A percentile compares a stretch with the other conserved stretches of the same genome.
Conservation (phyloP, 73 alveolate species). For the Tetrahymena borealis region DNA sequence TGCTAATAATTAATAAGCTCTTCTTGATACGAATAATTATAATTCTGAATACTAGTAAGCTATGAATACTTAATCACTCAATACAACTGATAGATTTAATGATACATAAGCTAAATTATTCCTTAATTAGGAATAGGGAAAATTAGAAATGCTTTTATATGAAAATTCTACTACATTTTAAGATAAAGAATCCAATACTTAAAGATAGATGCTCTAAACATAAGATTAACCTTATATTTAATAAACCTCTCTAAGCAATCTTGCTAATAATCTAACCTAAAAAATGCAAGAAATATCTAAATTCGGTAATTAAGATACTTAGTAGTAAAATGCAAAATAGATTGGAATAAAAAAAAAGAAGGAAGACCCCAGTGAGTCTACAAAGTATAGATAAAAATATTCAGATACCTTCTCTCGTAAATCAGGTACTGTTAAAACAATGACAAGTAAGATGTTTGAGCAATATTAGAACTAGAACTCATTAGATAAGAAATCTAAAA, state of each 20-base stretch:
- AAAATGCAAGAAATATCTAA: no score
- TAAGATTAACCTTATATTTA: no score
- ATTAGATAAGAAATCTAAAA: neutral
- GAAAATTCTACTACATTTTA: neutral
- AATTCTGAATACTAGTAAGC: neutral
- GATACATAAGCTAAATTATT: neutral
- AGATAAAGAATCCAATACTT: neutral
- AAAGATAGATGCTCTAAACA: no score
- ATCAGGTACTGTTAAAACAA: neutral
- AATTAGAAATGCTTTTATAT: neutral
- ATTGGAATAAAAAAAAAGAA: neutral
- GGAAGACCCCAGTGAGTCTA: neutral
- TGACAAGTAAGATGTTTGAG: no score
- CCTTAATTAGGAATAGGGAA: neutral
- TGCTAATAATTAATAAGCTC: no score
- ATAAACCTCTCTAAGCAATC: no score
- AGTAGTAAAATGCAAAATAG: neutral
- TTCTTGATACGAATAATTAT: no score
- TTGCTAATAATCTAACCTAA: no score
- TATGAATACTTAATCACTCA: neutral
- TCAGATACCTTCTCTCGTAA: neutral
- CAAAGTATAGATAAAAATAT: neutral
- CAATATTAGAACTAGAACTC: no score
- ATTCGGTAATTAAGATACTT: no score
- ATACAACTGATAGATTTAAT: neutral